Evolutionary conservation across 805 yeast species (phyloP), one percentile per base, ranked within the genome.

Genomic region (Candida verbasci): DNA sequence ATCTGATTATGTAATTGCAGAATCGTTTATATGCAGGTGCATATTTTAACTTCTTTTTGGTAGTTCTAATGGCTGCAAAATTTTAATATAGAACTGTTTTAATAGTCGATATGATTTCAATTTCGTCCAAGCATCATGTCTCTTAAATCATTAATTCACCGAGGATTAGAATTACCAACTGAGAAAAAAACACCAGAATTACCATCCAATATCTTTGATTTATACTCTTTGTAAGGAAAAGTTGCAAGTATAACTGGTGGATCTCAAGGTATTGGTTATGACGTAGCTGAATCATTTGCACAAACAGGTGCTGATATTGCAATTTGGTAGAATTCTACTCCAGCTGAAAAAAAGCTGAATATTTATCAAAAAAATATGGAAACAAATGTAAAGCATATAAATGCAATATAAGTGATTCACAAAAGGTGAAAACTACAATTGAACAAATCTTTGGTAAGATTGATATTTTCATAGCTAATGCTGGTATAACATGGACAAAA

Each of bases 311-410:
- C 49, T 29, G 55, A 59, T 44, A 54, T 67, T 42, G 72, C 70
- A 24, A 61, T 67, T 41, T 50, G 67, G 43, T 71, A 67, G 43
- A 65, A 62, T 47, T 52, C 66, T 29, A 46, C 46, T 29, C 48
- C 56, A 40, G 60, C 58, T 16, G 77, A 74, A 34, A 79, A 72
- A 41, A 47, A 27, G 57, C 66, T 44, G 42, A 38, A 22, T 41
- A 40, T 25, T 43, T 44, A 9, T 59, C 50, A 52, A 50, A 68
- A 33, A 74, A 70, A 42, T 82, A 82, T 55, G 77, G 77, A 8
- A 80, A 81, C 44, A 71, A 65, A 48, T 72, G 69, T 43, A 72
- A 68, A 51, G 88, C 91, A 14, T 50, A 52, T 49, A 46, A 50
- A 41, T 63, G 66, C 44, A 67, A 65, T 42, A 68, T 67, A 32